Percentiles rank a stretch among this genome's conserved stretches.
phyloP scores from a whole-genome alignment of 805 yeast species.

The Yarrowia alimentaria region DNA sequence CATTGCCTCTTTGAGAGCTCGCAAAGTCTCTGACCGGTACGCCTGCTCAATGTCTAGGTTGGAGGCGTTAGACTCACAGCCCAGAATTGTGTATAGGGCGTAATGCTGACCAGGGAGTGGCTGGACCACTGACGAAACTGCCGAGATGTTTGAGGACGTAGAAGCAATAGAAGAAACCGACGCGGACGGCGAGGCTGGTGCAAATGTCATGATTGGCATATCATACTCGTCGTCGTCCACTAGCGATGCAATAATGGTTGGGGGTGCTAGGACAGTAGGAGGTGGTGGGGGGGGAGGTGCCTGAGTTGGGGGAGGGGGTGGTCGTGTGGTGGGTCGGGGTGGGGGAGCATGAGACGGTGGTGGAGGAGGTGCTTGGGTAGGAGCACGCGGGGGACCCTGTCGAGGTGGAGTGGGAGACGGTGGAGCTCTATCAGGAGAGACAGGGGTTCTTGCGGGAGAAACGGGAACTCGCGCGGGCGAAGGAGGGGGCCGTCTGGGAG shows the following conservation, averaged over 20 bases:
- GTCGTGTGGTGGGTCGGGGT: not conserved
- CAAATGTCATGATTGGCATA: conserved; percentile 4
- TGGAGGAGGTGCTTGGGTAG: conserved; percentile 5
- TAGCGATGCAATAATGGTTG: no score
- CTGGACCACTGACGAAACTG: not conserved
- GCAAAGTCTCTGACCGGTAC: not conserved
- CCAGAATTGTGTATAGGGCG: conserved; percentile 4
- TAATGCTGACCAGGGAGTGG: conserved; percentile 7
- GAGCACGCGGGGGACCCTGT: not conserved
- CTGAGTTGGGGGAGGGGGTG: conserved; percentile 2
- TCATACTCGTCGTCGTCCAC: no score
- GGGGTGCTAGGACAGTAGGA: no score
- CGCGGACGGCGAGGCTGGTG: not conserved
- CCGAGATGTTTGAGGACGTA: not conserved
- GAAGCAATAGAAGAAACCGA: no score
- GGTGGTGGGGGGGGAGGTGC: not conserved
- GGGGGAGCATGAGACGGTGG: not conserved
- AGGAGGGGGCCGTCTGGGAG: no score
- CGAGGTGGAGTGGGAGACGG: no score
- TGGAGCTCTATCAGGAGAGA: no score
- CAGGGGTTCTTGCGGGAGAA: no score
- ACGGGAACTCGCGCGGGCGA: no score
- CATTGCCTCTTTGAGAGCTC: not conserved
- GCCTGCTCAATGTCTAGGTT: conserved; percentile 12
- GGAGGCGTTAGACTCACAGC: conserved; percentile 5